Evolutionary conservation across 2,329 filamentous ascomycete species (phyloP).

Genomic region (Chaetomiaceae sp.): DNA sequence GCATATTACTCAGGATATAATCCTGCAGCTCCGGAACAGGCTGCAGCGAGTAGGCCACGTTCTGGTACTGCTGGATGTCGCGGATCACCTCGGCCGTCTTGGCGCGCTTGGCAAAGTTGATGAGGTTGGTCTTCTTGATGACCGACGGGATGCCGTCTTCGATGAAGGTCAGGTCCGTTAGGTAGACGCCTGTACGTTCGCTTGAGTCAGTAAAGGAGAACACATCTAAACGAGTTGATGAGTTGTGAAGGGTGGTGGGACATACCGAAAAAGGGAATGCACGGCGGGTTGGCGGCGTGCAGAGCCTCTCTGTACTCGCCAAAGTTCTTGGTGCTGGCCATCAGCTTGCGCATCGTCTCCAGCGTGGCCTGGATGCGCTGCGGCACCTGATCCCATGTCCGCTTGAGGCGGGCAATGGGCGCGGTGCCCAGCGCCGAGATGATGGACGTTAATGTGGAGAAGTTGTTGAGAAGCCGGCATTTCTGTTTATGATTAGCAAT

Average conservation of each 20-base stretch:
- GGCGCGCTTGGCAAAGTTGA: conserved; percentile 97
- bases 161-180: conserved; percentile 97
- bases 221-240: not conserved
- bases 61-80: conserved; percentile 98
- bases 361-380: conserved; percentile 74
- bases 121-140: conserved; percentile 92
- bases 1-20: conserved; percentile 95
- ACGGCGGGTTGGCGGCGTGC: conserved; percentile 89
- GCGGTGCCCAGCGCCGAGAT: conserved; percentile 93
- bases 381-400: conserved; percentile 93
- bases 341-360: conserved; percentile 88
- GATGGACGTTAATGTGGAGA: conserved; percentile 94
- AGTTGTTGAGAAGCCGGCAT: conserved; percentile 92
- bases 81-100: conserved; percentile 98
- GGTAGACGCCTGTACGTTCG: conserved; percentile 68
- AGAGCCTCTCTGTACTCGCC: conserved; percentile 91
- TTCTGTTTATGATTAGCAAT: conserved; percentile 55
- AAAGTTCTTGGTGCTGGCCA: conserved; percentile 98
- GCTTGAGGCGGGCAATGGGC: conserved; percentile 85
- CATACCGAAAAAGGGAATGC: conserved; percentile 95
- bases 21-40: conserved; percentile 89
- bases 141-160: conserved; percentile 96
- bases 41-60: conserved; percentile 89
- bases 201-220: conserved; percentile 1
- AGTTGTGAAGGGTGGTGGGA: conserved; percentile 5